Base-by-base conservation (phyloP, 2,329 filamentous ascomycete species). In the Podosphaera aphanis region DNA sequence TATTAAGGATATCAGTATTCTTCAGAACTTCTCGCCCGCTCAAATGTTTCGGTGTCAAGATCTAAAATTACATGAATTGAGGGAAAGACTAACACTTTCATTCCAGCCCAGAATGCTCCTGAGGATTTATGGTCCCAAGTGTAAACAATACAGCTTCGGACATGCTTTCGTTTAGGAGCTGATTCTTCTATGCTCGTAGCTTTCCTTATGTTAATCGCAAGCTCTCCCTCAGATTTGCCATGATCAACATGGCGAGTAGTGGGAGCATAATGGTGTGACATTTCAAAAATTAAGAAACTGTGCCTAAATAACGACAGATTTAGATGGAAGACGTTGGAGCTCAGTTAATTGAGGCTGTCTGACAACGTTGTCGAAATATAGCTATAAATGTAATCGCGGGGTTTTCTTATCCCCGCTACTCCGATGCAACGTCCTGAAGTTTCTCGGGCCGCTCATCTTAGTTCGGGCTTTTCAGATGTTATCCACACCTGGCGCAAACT, bases 91-190 rank as follows among this genome's bases (percentile, higher is more conserved):
- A 72, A 92, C 80, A 95, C 86, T 75, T 98, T 98, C 73, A 98
- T 92, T 60, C 86, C 88, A 47, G 83, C 77, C 90, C 90, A 98
- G 63, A 98, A 98, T 59, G 86, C 83, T 60, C 77, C 71, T 37
- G 86, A 93, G 52, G 81, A 93, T 66, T 93, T 92, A 68, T 98
- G 85, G 64, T 98, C 90, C 90, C 90, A 98, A 48, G 88, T 95
- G 63, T 95, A 95, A 40, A 98, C 88, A 57, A 98, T 98, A 60
- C 84, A 93, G 62, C 82, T 85, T 59, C 90, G 83, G 48, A 98
- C 90, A 81, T 98, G 90, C 66, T 98, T 98, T 57, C 74, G 71
- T 61, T 79, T 79, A 33, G 74, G 74, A 5, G 74, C 75, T 1
- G 75, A 72, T 60, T 81, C 76, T 53, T 81, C 76, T 56, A 67